phyloP scores from a whole-genome alignment of 2,329 filamentous ascomycete genomes.

The Epichloe coenophiala region DNA sequence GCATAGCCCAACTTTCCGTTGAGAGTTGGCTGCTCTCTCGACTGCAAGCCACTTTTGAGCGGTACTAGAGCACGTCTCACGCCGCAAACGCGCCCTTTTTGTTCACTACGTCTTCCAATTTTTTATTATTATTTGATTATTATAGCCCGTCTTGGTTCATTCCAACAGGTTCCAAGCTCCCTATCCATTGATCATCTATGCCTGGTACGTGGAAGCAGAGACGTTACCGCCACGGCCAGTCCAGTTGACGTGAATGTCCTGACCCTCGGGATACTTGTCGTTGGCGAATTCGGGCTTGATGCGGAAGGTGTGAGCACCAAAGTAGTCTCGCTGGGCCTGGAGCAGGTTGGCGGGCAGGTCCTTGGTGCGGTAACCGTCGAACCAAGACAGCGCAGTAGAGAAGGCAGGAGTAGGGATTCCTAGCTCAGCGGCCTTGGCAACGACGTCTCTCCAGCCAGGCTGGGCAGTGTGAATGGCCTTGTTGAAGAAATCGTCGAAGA shows the following conservation, averaged over 20 bases:
- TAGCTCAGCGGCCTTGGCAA: conserved; percentile 82
- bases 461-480: conserved; percentile 96
- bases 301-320: conserved; percentile 83
- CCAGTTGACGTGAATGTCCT: conserved; percentile 99
- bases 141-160: not conserved
- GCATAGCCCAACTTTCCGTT: not conserved
- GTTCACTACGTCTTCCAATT: not conserved
- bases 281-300: conserved; percentile 70
- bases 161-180: not conserved
- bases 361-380: conserved; percentile 95
- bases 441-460: conserved; percentile 79
- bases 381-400: conserved; percentile 95
- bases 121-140: not conserved
- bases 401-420: conserved; percentile 95
- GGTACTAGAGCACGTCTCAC: not conserved
- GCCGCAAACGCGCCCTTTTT: no score
- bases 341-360: conserved; percentile 95
- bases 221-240: conserved; percentile 95
- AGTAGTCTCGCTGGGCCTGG: conserved; percentile 99
- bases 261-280: conserved; percentile 68
- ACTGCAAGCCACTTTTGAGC: not conserved
- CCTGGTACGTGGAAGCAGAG: conserved; percentile 93
- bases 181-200: conserved; percentile 42
- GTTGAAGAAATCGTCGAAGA: conserved; percentile 99
- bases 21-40: not conserved